Percentiles rank a stretch among this genome's conserved stretches.
Conservation (phyloP, 228 moss, liverwort and hornwort genomes). For the Sphagnum magellanicum region DNA sequence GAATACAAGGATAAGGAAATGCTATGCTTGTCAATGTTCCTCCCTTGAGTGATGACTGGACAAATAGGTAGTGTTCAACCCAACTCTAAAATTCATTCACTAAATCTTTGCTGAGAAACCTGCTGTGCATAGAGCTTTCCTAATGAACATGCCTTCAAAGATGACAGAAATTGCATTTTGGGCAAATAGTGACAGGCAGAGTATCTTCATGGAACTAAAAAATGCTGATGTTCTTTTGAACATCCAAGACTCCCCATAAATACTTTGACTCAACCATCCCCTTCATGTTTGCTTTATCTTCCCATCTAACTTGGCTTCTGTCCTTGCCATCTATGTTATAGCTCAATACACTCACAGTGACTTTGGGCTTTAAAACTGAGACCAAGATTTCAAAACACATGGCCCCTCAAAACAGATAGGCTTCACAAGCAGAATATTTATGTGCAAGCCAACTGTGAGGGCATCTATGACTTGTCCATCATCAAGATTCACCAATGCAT, state of each 20-base stretch:
- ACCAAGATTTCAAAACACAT: too few species aligned
- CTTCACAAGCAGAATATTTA: too few species aligned
- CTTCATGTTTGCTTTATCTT: too few species aligned
- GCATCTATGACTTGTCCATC: too few species aligned
- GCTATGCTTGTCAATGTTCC: slow-evolving; percentile 98
- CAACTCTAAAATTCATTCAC: slow-evolving; percentile 90
- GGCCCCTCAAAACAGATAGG: too few species aligned
- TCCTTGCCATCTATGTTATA: too few species aligned
- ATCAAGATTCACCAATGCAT: too few species aligned
- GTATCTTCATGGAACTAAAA: slow-evolving; percentile 91
- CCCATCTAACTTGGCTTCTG: too few species aligned
- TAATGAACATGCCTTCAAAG: slow-evolving; percentile 76
- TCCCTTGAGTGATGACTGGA: slow-evolving; percentile 81
- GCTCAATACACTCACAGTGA: too few species aligned
- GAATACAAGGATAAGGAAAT: slow-evolving; percentile 23
- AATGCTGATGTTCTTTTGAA: slow-evolving; percentile 68
- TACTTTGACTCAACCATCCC: slow-evolving; percentile 62
- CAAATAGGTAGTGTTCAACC: slow-evolving; percentile 93
- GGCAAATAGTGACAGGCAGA: slow-evolving; percentile 99
- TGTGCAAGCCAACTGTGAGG: too few species aligned
- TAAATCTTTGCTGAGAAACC: slow-evolving; percentile 99
- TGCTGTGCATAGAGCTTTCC: slow-evolving; percentile 91
- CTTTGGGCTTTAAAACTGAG: too few species aligned
- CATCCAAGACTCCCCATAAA: slow-evolving; percentile 85
- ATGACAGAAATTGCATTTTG: slow-evolving; percentile 89